phyloP scores from a whole-genome alignment of 2,329 filamentous ascomycete species.

The Fusarium metavorans region DNA sequence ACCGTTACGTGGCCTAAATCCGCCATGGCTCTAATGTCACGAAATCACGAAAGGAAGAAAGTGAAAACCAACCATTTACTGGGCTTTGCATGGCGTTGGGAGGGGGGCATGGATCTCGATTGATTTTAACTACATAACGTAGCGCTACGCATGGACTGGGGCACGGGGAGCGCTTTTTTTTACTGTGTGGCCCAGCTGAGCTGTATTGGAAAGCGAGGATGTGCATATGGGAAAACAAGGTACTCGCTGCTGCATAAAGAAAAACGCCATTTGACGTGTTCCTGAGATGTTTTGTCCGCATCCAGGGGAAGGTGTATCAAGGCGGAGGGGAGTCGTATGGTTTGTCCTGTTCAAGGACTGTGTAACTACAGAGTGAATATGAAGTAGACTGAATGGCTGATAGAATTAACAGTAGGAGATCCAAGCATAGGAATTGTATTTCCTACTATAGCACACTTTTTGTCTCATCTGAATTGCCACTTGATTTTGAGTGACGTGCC shows the following conservation, averaged over 20 bases:
- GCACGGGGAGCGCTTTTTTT: not conserved
- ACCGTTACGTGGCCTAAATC: slow-evolving; percentile 76
- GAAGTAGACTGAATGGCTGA: not conserved
- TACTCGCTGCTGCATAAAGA: not conserved
- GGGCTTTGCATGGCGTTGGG: slow-evolving; percentile 41
- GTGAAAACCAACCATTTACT: slow-evolving; percentile 15
- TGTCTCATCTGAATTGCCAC: not conserved
- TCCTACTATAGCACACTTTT: not conserved
- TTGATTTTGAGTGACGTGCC: not conserved
- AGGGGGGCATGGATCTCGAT: slow-evolving; percentile 21
- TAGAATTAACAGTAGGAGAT: not conserved
- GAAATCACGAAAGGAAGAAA: slow-evolving; percentile 41
- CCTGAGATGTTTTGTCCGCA: not conserved
- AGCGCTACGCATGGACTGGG: slow-evolving; percentile 15
- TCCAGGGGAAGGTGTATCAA: not conserved
- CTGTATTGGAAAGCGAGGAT: slow-evolving; percentile 36
- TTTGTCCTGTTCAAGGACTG: not conserved
- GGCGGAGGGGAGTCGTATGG: not conserved
- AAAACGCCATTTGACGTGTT: not conserved
- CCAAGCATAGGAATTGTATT: not conserved
- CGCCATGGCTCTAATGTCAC: slow-evolving; percentile 20
- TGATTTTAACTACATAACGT: slow-evolving; percentile 23
- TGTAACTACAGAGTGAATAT: not conserved
- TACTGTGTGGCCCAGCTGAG: slow-evolving; percentile 11
- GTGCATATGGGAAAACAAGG: not conserved